These are phyloP conservation scores for Lentinus polychrous DNA, from an alignment of 1,284 basidiomycete genomes.

Conservation along the genomic window DNA sequence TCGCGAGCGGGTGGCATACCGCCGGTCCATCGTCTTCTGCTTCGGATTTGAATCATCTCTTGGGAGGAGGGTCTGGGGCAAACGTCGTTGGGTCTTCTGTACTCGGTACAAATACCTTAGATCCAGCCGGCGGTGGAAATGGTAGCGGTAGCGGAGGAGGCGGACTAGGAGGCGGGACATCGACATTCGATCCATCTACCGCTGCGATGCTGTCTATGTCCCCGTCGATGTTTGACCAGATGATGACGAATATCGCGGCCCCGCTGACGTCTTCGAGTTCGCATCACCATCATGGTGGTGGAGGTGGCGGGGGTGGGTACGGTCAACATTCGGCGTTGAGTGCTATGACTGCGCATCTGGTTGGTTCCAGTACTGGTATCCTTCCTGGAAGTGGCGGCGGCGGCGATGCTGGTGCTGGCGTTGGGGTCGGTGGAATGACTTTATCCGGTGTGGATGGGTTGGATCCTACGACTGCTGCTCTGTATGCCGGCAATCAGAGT, in stretches of 20 bases:
- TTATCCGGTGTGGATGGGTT: not conserved
- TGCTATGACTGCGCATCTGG: too few relatives aligned
- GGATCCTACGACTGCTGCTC: not conserved
- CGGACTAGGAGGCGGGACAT: too few relatives aligned
- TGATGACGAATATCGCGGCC: constrained; percentile 1
- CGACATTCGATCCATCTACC: not conserved
- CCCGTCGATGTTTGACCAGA: constrained; percentile 3
- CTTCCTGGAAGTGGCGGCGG: too few relatives aligned
- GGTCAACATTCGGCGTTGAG: not conserved
- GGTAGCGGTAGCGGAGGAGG: too few relatives aligned
- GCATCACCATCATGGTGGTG: not conserved
- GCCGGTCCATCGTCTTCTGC: not conserved
- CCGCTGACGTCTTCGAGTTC: not conserved
- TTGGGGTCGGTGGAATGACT: not conserved
- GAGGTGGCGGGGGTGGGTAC: not conserved
- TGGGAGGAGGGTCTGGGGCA: too few relatives aligned
- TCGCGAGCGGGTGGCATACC: constrained; percentile 1
- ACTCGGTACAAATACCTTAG: not conserved
- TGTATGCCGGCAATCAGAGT: constrained; percentile 7
- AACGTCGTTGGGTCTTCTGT: too few relatives aligned
- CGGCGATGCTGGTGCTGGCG: too few relatives aligned
- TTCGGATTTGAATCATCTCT: too few relatives aligned
- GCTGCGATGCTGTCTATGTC: constrained; percentile 2
- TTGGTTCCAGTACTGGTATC: too few relatives aligned
- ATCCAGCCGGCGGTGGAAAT: not conserved